phyloP scores from a whole-genome alignment of 2,329 filamentous ascomycete species.

The Phaeosphaeria sp. region DNA sequence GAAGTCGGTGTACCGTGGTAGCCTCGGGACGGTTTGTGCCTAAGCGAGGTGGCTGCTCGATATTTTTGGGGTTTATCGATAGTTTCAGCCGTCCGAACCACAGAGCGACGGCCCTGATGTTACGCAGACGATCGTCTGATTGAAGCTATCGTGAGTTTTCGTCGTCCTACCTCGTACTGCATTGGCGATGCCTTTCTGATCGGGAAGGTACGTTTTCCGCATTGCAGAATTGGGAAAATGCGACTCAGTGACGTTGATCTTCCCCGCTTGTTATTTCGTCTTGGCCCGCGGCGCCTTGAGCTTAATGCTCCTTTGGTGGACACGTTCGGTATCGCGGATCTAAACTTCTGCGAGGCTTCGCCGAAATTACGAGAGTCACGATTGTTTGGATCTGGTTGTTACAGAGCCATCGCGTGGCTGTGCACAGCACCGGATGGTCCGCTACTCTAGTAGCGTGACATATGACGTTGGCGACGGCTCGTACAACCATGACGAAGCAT shows the following conservation, averaged over 20 bases:
- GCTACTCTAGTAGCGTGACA: neutral
- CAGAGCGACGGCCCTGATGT: neutral
- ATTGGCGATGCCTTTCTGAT: neutral
- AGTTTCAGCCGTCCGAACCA: neutral
- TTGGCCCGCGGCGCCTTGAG: slow-evolving; percentile 11
- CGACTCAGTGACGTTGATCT: slow-evolving; percentile 6
- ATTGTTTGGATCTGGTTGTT: neutral
- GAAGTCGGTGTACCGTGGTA: slow-evolving; percentile 1
- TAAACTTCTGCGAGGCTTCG: neutral
- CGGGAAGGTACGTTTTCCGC: neutral
- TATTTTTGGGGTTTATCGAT: slow-evolving; percentile 8
- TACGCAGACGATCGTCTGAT: neutral
- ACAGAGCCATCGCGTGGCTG: neutral
- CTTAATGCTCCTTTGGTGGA: slow-evolving; percentile 5
- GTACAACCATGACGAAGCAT: slow-evolving; percentile 8
- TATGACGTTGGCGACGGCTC: neutral
- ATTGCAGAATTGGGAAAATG: neutral
- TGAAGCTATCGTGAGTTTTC: neutral
- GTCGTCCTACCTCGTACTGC: neutral
- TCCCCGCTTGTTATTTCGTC: slow-evolving; percentile 3
- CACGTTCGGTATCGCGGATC: neutral
- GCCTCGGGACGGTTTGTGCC: neutral
- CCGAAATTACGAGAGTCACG: neutral
- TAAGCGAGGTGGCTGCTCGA: neutral
- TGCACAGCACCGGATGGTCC: neutral